A percentile compares a stretch with the other conserved stretches of the same genome.
phyloP scores from a whole-genome alignment of 2,329 filamentous ascomycete genomes.

The Hypoxylon sp. region DNA sequence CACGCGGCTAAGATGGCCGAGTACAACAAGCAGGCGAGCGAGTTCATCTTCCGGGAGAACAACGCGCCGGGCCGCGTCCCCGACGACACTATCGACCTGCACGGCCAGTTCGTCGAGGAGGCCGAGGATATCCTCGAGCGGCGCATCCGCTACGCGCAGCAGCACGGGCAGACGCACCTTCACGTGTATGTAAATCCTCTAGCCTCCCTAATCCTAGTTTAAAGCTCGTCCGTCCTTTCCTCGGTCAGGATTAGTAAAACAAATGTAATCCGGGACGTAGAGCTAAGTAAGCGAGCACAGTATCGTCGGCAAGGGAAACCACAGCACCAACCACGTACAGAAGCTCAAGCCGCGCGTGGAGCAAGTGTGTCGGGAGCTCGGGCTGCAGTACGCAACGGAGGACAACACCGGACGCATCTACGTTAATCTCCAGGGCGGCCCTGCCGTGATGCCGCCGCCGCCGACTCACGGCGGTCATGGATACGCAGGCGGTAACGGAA shows the following conservation, averaged over 20 bases:
- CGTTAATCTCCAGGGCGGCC: slow-evolving; percentile 84
- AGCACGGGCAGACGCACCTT: slow-evolving; percentile 82
- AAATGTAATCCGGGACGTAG: too few species aligned
- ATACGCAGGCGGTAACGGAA: slow-evolving; percentile 54
- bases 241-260: too few species aligned
- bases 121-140: slow-evolving; percentile 91
- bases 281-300: slow-evolving; percentile 51
- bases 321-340: slow-evolving; percentile 84
- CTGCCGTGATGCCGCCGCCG: slow-evolving; percentile 65
- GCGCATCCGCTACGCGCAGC: slow-evolving; percentile 83
- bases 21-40: slow-evolving; percentile 91
- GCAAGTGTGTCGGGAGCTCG: slow-evolving; percentile 84
- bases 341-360: slow-evolving; percentile 98
- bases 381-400: slow-evolving; percentile 87
- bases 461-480: slow-evolving; percentile 58
- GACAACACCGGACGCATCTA: slow-evolving; percentile 90
- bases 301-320: slow-evolving; percentile 96
- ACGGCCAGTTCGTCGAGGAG: slow-evolving; percentile 95
- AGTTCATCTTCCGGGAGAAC: slow-evolving; percentile 96
- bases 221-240: too few species aligned
- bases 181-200: slow-evolving; percentile 73
- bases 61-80: slow-evolving; percentile 83
- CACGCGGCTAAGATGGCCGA: slow-evolving; percentile 88
- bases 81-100: slow-evolving; percentile 90
- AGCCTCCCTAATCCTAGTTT: slow-evolving; percentile 1